Percentiles rank a stretch among this genome's conserved stretches.
These are phyloP conservation scores for Mycena olivaceomarginata DNA, from an alignment of 768 basidiomycete genomes.

Conservation along the genomic window DNA sequence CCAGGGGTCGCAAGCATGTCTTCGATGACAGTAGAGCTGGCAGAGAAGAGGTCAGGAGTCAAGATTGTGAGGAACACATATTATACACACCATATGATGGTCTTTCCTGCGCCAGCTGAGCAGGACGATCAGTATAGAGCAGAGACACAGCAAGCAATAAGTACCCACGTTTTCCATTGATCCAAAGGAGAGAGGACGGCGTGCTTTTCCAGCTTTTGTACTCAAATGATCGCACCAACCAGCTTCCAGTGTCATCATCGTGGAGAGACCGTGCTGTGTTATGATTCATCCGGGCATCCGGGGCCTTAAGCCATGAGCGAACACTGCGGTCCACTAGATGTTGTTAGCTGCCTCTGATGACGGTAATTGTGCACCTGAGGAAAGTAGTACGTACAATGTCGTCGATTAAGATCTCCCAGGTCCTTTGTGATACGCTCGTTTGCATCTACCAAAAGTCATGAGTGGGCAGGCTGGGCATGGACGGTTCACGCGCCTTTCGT, in stretches of 20 bases:
- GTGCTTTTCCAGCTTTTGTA: slow-evolving; percentile 5
- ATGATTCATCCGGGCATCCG: not conserved
- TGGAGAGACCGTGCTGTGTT: not conserved
- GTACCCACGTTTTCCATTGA: slow-evolving; percentile 7
- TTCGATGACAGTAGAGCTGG: not conserved
- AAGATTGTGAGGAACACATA: not conserved
- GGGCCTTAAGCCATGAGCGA: not conserved
- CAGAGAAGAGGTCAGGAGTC: not conserved
- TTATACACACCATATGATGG: not conserved
- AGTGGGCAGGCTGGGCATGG: not conserved
- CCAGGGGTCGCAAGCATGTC: too few relatives aligned
- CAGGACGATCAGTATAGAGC: not conserved
- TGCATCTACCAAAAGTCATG: not conserved
- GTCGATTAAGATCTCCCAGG: not conserved
- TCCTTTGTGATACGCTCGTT: not conserved
- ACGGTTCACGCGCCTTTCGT: not conserved
- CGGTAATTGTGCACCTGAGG: too few relatives aligned
- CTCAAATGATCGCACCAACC: not conserved
- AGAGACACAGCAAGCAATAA: not conserved
- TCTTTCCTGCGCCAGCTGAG: slow-evolving; percentile 1
- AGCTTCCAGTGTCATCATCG: not conserved
- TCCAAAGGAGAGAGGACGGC: not conserved
- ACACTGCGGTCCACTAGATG: not conserved
- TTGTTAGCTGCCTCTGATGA: not conserved
- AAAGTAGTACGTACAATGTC: not conserved